Evolutionary conservation across 2,329 filamentous ascomycete species (phyloP), one percentile per base, ranked within the genome.

Genomic region (Apiospora rasikravindrae): DNA sequence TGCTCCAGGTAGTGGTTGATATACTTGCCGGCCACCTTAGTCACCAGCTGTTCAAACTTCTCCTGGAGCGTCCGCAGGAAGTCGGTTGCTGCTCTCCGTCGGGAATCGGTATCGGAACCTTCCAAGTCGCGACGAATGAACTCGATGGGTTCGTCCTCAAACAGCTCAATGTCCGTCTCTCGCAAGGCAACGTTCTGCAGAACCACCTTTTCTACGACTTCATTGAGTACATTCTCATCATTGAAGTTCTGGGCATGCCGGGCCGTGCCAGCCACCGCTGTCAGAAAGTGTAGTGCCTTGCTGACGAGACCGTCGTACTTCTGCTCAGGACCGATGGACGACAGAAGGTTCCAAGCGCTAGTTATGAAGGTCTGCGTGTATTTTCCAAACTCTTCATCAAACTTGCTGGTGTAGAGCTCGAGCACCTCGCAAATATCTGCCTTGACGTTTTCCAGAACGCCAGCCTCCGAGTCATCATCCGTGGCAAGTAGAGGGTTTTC

Each of bases 101-200:
- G 89, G 1, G 96, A 99, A 81, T 98, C 96, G 71, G 93, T 97
- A 82, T 99, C 96, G 1, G 96, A 98, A 8, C 96, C 96, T 82
- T 99, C 96, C 67, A 99, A 86, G 82, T 99, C 96, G 78, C 95
- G 90, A 74, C 96, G 90, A 79, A 99, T 99, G 80, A 97, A 99
- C 82, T 99, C 96, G 76, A 99, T 99, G 0, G 96, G 96, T 84
- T 99, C 97, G 80, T 99, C 97, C 81, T 99, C 96, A 77, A 99
- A 98, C 76, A 98, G 88, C 81, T 99, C 96, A 71, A 98, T 89
- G 76, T 99, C 97, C 0, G 95, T 96, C 78, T 98, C 96, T 76
- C 97, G 91, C 73, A 99, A 86, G 22, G 93, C 93, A 72, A 99
- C 90, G 78, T 99, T 99, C 13, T 96, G 96, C 75, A 99, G 84